Evolutionary conservation across 2,329 filamentous ascomycete genomes (phyloP), one percentile per base, ranked within the genome.

Genomic region (Fusarium coicis): DNA sequence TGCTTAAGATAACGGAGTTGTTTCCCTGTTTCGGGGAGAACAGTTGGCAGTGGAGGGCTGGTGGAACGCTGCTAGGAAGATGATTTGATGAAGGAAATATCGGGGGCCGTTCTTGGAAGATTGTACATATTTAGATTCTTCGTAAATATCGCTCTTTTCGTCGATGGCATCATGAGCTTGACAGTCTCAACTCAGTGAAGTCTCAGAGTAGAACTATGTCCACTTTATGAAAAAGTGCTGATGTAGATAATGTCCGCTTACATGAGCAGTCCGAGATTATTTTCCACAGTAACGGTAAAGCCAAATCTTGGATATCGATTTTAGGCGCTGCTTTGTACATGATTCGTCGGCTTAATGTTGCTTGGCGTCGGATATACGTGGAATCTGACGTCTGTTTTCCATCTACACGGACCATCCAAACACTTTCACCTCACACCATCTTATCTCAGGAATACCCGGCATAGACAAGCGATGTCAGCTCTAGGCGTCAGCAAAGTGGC

Each of bases 371-470:
- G 44, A 19, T 28, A 40, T 34, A 44, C 34, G 14, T 53, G 19
- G 10, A 40, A 50, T 23, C 26, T 26, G 43, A 34, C n/a, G 46
- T 30, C 26, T 36, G 12, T 19, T 61, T 47, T 42, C 40, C 18
- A 15, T n/a, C 21, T 39, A 36, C 10, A 43, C 30, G 11, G 37
- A 30, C 63, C 63, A 64, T 46, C 57, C 44, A 63, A 63, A 54
- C 11, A 6, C n/a, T 21, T 15, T n/a, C 21, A 40, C 28, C 59
- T 65, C 63, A 47, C 63, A 62, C 65, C 65, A 67, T 62, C 47
- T 62, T 7, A 14, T 34, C 12, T 18, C 18, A 12, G 19, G 23
- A n/a, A 58, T 23, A 23, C 11, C 28, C 21, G 15, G 11, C 11
- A 42, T 21, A 34, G 26, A n/a, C 30, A 62, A 36, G 32, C 5